Evolutionary conservation across 2,329 filamentous ascomycete genomes (phyloP).

Genomic region (Chaetomium sp.): DNA sequence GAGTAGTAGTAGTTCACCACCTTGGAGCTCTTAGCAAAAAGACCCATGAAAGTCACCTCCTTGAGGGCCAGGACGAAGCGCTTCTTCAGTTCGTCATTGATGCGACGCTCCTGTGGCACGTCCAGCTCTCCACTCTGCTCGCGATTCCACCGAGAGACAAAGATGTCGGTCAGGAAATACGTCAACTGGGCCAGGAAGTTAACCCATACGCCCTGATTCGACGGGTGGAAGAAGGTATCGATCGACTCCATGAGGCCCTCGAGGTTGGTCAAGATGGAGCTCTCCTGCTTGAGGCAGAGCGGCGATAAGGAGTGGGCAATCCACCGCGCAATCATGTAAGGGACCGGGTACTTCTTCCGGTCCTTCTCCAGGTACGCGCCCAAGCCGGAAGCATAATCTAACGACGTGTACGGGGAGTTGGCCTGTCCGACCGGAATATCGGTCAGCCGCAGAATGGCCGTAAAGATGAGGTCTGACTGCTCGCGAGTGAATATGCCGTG

Average conservation of each 20-base stretch:
- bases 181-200: conserved; percentile 83
- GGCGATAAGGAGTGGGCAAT: conserved; percentile 91
- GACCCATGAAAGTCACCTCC: conserved; percentile 96
- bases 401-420: conserved; percentile 80
- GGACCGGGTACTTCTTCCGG: conserved; percentile 82
- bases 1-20: conserved; percentile 89
- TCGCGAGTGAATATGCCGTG: conserved; percentile 89
- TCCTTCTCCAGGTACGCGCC: conserved; percentile 87
- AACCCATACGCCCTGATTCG: conserved; percentile 90
- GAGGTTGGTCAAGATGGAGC: conserved; percentile 75
- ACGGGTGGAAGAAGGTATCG: conserved; percentile 98
- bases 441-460: conserved; percentile 77
- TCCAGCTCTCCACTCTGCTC: conserved; percentile 91
- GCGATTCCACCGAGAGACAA: conserved; percentile 95
- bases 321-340: conserved; percentile 88
- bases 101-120: conserved; percentile 68
- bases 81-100: conserved; percentile 74
- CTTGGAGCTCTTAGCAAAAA: conserved; percentile 91
- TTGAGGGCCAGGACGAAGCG: conserved; percentile 84
- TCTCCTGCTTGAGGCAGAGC: conserved; percentile 65
- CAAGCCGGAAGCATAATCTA: conserved; percentile 78
- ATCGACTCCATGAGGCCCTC: conserved; percentile 91
- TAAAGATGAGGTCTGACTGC: conserved; percentile 89
- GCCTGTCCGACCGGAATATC: conserved; percentile 97
- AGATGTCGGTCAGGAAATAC: conserved; percentile 89